Base-by-base conservation (phyloP, 148 eudicot species). In the Spergularia marina region DNA sequence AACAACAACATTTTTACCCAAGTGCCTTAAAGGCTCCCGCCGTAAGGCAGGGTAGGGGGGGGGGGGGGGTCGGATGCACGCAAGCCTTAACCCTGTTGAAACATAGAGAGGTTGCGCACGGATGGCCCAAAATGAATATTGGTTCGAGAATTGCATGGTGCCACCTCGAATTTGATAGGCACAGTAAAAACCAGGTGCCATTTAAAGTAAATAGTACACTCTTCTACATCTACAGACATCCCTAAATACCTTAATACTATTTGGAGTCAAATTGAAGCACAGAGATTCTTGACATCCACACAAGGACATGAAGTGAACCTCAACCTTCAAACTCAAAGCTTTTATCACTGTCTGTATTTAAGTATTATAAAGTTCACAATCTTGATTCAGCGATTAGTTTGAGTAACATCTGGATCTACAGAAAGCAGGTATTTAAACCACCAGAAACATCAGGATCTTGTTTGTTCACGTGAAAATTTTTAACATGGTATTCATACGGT, bases 371-470 rank as follows among this genome's bases (percentile, higher is more conserved):
- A 65, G 12, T 65, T 67, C 13, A 51, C 57, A 36, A 68, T 51
- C 57, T 18, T 68, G 55, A 47, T 21, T 52, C 39, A 12, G 49
- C 8, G 47, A 36, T 11, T 18, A 68, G 0, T 49, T 67, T 34
- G 21, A 51, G 17, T 16, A n/a, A 8, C 3, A 8, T 4, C 55
- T 12, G 36, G n/a, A 11, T 18, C 15, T 49, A 47, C 18, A 55
- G 54, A 49, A 51, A 68, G 4, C 56, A 49, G 17, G 12, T 68
- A 47, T 49, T 13, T 49, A 68, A 66, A 66, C 70, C 68, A 66
- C 44, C 30, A 66, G 44, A 41, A 4, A 41, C 12, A 67, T 47
- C 11, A 30, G 34, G 4, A 67, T 64, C 49, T 14, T 4, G 44
- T 9, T 18, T 8, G 54, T 67, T n/a, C 9, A 13, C 47, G 5